Evolutionary conservation across 2,329 filamentous ascomycete species (phyloP).

Genomic region (Fusarium sp.): DNA sequence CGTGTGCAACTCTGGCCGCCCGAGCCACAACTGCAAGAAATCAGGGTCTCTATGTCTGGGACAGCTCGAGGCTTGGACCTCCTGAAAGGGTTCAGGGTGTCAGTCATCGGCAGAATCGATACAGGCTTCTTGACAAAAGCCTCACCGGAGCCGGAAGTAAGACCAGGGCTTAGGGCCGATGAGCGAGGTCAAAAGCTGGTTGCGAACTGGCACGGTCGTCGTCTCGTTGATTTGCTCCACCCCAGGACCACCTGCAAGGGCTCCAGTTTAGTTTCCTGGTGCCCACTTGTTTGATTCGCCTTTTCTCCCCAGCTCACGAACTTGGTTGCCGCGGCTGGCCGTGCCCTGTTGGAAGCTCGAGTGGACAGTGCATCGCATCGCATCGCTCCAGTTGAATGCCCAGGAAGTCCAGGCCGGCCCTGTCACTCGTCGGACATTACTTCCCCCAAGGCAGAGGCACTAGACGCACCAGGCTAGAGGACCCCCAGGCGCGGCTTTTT

Average conservation of each 20-base stretch:
- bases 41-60: background rate
- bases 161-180: constrained; percentile 35
- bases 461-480: constrained; percentile 28
- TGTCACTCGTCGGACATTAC: constrained; percentile 44
- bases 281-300: constrained; percentile 36
- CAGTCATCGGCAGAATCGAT: background rate
- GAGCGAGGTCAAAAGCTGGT: constrained; percentile 31
- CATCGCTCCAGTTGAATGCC: constrained; percentile 28
- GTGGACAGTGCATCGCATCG: constrained; percentile 11
- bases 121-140: constrained; percentile 22
- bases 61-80: background rate
- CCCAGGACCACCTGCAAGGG: constrained; percentile 12
- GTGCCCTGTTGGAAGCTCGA: constrained; percentile 27
- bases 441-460: constrained; percentile 24
- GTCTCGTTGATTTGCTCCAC: constrained; percentile 26
- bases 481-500: constrained; percentile 38
- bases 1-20: background rate
- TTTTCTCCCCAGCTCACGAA: constrained; percentile 24
- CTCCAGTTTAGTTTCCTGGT: constrained; percentile 25
- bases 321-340: constrained; percentile 42
- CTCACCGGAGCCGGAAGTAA: constrained; percentile 31
- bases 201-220: constrained; percentile 23
- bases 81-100: background rate
- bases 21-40: constrained; percentile 1
- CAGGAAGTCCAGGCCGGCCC: constrained; percentile 31